Base-by-base conservation (phyloP, 176 grass and related monocot species). In the Lolium perenne region DNA sequence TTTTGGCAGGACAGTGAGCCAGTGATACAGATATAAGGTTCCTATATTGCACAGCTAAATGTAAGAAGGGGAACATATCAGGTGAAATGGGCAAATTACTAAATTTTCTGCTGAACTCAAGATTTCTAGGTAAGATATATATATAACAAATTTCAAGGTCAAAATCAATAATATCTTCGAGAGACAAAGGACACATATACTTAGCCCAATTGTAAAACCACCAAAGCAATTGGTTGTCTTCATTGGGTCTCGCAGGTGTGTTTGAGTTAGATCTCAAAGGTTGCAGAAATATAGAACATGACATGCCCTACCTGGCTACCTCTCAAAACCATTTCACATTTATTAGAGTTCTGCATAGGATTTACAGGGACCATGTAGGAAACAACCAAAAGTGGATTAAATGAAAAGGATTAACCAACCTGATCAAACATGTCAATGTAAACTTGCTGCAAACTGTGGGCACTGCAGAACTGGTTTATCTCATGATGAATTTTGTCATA, bases 401-500 rank as follows among this genome's bases (percentile, higher is more conserved):
- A 18, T 29, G 74, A 38, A 68, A 92, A 80, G 15, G 60, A 80
- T 49, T 55, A 6, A 86, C 88, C 84, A 83, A 92, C 97, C 94
- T 99, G 97, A 88, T 99, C 97, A 59, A 99, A 99, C 92, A 89
- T 93, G 97, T 99, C 97, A 20, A 99, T 97, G 82, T 99, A 99
- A 84, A 99, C 97, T 96, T 99, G 97, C 60, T 94, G 97, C 86
- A 99, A 89, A 83, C 90, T 81, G 76, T 97, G 94, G 76, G 92
- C 92, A 79, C 97, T 99, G 87, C 97, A 99, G 83, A 99, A 99
- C 80, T 99, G 94, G 87, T 99, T 99, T 84, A 99, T 99, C 87
- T 99, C 97, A 88, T 99, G 97, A 80, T 99, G 97, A 86, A 99
- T 99, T 86, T 99, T 99, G 79, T 99, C 97, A 82, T 99, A 99